Percentiles rank a stretch among this genome's conserved stretches.
These are phyloP conservation scores for Botryosphaeria agaves DNA, from an alignment of 2,329 filamentous ascomycete species.

Conservation along the genomic window DNA sequence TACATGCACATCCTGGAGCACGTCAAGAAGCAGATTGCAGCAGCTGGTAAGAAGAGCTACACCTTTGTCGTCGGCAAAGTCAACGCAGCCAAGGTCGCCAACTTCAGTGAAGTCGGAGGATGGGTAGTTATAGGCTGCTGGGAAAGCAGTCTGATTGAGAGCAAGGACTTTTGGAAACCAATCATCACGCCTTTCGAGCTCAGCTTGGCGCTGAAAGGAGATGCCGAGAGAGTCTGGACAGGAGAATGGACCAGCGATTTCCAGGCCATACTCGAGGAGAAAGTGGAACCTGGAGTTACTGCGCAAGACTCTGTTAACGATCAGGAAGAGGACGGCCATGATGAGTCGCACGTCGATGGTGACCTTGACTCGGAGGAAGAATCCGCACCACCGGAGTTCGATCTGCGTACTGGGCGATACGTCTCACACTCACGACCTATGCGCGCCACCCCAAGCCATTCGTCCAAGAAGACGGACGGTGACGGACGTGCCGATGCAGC, in stretches of 20 bases:
- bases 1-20: slow-evolving; percentile 68
- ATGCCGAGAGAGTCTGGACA: slow-evolving; percentile 67
- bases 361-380: slow-evolving; percentile 54
- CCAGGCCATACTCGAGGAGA: slow-evolving; percentile 40
- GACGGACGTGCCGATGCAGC: slow-evolving; percentile 7
- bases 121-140: slow-evolving; percentile 98
- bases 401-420: slow-evolving; percentile 74
- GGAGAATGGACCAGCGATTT: slow-evolving; percentile 83
- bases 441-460: slow-evolving; percentile 18
- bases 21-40: slow-evolving; percentile 54
- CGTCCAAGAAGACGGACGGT: slow-evolving; percentile 16
- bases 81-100: slow-evolving; percentile 88
- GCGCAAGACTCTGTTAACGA: slow-evolving; percentile 5
- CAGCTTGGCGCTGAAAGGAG: slow-evolving; percentile 55
- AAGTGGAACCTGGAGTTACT: not conserved
- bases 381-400: slow-evolving; percentile 67
- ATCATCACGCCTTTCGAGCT: slow-evolving; percentile 94
- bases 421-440: slow-evolving; percentile 65
- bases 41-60: slow-evolving; percentile 84
- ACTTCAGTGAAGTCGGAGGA: slow-evolving; percentile 86
- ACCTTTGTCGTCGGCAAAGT: slow-evolving; percentile 93
- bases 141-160: slow-evolving; percentile 87
- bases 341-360: slow-evolving; percentile 29
- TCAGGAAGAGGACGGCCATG: slow-evolving; percentile 12
- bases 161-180: slow-evolving; percentile 72